phyloP scores from a whole-genome alignment of 2,329 filamentous ascomycete species.

The Cladophialophora psammophila region DNA sequence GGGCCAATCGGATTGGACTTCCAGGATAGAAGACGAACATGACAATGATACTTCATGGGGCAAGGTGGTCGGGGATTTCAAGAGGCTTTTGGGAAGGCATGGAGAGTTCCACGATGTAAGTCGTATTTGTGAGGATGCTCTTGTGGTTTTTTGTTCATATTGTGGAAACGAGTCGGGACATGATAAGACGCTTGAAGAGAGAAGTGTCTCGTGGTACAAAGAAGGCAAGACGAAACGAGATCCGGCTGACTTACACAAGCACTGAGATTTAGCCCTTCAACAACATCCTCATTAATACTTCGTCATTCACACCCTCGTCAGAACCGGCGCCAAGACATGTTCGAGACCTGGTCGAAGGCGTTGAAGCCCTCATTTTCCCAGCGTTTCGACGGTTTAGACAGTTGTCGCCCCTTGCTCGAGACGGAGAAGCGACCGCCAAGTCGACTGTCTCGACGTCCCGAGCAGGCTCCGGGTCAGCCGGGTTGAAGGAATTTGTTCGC shows the following conservation, averaged over 20 bases:
- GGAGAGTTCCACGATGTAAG: conserved; percentile 71
- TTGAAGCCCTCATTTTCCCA: conserved; percentile 78
- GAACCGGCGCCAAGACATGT: conserved; percentile 31
- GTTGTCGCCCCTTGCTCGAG: conserved; percentile 50
- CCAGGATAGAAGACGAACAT: conserved; percentile 83
- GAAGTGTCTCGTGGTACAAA: not conserved
- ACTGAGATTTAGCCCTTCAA: conserved; percentile 74
- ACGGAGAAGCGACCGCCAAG: not conserved
- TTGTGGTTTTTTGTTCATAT: not conserved
- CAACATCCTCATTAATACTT: conserved; percentile 77
- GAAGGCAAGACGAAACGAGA: conserved; percentile 1
- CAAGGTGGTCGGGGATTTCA: conserved; percentile 69
- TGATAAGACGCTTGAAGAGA: not conserved
- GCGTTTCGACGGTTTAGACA: conserved; percentile 79
- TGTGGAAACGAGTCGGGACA: not conserved
- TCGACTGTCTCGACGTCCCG: not conserved
- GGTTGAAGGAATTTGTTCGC: conserved; percentile 55
- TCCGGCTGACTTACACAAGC: conserved; percentile 36
- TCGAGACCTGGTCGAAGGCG: conserved; percentile 36
- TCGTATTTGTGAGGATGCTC: not conserved
- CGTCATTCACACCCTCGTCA: conserved; percentile 64
- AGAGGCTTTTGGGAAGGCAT: conserved; percentile 68
- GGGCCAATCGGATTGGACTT: conserved; percentile 79
- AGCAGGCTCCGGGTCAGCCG: conserved; percentile 30
- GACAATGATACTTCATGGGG: conserved; percentile 53